Evolutionary conservation across 129 eudicot genomes (phyloP).

Genomic region (Glebionis coronaria): DNA sequence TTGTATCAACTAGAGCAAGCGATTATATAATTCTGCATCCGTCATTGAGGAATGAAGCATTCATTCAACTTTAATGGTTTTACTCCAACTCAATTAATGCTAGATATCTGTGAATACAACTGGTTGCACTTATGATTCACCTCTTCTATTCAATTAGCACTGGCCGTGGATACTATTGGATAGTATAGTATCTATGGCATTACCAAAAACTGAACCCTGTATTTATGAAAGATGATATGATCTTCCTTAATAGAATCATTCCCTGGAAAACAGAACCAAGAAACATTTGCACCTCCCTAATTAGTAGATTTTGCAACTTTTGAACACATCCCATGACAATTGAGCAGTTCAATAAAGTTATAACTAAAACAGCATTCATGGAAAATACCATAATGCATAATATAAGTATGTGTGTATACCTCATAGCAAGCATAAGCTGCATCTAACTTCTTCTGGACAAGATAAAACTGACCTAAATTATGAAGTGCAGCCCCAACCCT

Average conservation of each 20-base stretch:
- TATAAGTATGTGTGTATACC: conserved; percentile 45
- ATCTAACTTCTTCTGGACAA: conserved; percentile 62
- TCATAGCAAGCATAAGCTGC: conserved; percentile 71
- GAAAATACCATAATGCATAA: not conserved
- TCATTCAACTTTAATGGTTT: too few relatives aligned
- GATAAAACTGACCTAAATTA: conserved; percentile 86
- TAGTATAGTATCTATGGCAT: not conserved
- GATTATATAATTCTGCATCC: too few relatives aligned
- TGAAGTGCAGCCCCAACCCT: conserved; percentile 98
- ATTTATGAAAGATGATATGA: not conserved
- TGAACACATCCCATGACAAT: not conserved
- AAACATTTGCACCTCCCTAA: not conserved
- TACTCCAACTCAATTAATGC: too few relatives aligned
- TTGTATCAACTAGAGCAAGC: not conserved
- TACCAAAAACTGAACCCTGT: not conserved
- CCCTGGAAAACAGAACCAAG: not conserved
- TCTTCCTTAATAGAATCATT: not conserved
- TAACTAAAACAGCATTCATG: not conserved
- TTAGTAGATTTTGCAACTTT: not conserved
- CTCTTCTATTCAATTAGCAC: too few relatives aligned
- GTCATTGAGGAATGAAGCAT: too few relatives aligned
- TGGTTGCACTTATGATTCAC: too few relatives aligned
- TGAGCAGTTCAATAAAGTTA: not conserved
- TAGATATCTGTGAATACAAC: too few relatives aligned
- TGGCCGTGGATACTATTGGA: too few relatives aligned